Conservation (phyloP, 1,139 yeast species). For the Wickerhamomyces sp. region DNA sequence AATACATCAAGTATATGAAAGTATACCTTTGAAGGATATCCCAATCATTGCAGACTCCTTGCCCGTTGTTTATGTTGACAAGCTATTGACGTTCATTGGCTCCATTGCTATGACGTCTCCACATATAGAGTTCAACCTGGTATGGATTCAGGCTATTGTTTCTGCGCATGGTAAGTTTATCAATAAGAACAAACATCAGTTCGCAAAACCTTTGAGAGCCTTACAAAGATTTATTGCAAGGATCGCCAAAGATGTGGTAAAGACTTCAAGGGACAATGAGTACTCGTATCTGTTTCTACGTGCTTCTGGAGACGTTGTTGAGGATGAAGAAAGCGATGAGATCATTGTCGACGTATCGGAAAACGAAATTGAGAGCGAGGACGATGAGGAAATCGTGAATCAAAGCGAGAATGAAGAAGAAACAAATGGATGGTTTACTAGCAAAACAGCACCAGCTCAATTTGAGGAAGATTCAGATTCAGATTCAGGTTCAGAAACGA, state of each 20-base stretch:
- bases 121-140: conserved; percentile 77
- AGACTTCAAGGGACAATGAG: conserved; percentile 49
- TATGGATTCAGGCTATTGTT: conserved; percentile 73
- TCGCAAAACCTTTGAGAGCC: conserved; percentile 62
- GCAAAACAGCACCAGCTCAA: conserved; percentile 13
- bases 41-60: conserved; percentile 58
- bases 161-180: conserved; percentile 77
- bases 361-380: conserved; percentile 26
- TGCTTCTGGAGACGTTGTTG: conserved; percentile 25
- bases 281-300: conserved; percentile 45
- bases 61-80: conserved; percentile 73
- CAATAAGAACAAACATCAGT: conserved; percentile 56
- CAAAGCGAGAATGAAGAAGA: conserved; percentile 18
- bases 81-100: conserved; percentile 69
- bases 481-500: conserved; percentile 2
- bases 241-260: conserved; percentile 68
- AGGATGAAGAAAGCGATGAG: conserved; percentile 20
- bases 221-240: conserved; percentile 73
- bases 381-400: not conserved
- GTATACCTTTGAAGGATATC: conserved; percentile 72
- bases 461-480: conserved; percentile 9
- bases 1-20: conserved; percentile 69
- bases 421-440: conserved; percentile 24
- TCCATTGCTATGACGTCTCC: conserved; percentile 67
- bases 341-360: conserved; percentile 22